Percentiles rank a stretch among this genome's conserved stretches.
Conservation (phyloP, 176 grass and related monocot genomes). For the Metroxylon sagu region DNA sequence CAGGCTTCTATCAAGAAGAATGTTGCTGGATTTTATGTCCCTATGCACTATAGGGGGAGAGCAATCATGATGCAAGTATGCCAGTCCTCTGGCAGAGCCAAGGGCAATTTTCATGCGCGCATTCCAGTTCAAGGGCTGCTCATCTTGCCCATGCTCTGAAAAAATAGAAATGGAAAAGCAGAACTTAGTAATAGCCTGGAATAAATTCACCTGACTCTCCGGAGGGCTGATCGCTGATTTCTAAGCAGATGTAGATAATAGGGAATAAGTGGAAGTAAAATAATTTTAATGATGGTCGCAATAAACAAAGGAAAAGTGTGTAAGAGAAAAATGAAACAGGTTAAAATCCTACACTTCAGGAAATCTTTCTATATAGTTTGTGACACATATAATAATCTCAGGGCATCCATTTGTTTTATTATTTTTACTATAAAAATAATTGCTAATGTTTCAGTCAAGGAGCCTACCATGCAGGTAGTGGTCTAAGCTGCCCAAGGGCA, state of each 20-base stretch:
- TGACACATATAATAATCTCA: no score
- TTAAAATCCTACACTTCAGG: no score
- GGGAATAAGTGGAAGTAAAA: no score
- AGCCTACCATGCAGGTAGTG: conserved; percentile 67
- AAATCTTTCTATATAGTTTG: no score
- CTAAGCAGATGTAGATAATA: no score
- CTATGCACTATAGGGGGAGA: conserved; percentile 79
- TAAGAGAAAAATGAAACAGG: no score
- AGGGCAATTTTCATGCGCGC: conserved; percentile 85
- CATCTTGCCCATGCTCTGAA: conserved; percentile 63
- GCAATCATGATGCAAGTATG: conserved; percentile 90
- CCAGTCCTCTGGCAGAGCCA: conserved; percentile 69
- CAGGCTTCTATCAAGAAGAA: conserved; percentile 80
- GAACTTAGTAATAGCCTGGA: background rate
- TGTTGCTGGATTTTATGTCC: conserved; percentile 93
- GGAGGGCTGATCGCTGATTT: no score
- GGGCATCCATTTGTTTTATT: no score
- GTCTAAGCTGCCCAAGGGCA: conserved; percentile 77
- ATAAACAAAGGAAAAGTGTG: no score
- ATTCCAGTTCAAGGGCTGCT: conserved; percentile 90
- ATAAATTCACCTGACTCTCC: no score
- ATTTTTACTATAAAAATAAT: no score
- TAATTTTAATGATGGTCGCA: no score
- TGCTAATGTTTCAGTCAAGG: background rate
- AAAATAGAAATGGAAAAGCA: background rate